Evolutionary conservation across 2,329 filamentous ascomycete genomes (phyloP).

Genomic region (Thielaviopsis populi): DNA sequence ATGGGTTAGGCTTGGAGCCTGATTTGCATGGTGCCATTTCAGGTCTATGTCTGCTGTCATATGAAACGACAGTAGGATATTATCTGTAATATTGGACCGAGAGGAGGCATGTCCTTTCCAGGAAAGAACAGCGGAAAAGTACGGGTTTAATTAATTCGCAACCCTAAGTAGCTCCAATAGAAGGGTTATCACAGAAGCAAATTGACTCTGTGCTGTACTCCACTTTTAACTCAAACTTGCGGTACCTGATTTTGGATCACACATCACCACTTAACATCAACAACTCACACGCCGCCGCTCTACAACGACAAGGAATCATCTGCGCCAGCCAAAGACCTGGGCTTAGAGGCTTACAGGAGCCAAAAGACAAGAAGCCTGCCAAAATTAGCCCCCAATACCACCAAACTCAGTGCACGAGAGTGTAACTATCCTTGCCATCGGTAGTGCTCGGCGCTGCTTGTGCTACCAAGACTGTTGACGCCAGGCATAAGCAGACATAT

Average conservation of each 20-base stretch:
- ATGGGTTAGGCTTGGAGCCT: background rate
- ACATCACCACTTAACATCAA: background rate
- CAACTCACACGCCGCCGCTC: background rate
- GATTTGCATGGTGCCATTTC: slow-evolving; percentile 11
- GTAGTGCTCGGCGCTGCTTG: background rate
- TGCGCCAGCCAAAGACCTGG: background rate
- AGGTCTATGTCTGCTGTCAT: slow-evolving; percentile 6
- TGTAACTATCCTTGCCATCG: background rate
- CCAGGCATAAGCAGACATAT: background rate
- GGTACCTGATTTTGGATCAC: background rate
- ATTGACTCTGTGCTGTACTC: background rate
- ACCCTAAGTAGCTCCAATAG: background rate
- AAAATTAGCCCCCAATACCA: background rate
- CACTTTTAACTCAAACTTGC: background rate
- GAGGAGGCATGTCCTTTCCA: background rate
- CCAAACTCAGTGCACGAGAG: background rate
- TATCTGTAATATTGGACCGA: background rate
- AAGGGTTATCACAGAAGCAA: background rate
- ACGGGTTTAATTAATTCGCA: too few relatives aligned
- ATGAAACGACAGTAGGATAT: background rate
- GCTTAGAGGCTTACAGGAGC: background rate
- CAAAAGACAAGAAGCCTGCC: background rate
- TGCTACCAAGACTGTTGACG: background rate
- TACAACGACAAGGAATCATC: background rate
- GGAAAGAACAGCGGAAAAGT: background rate